Base-by-base conservation (phyloP, 2,329 filamentous ascomycete genomes). In the Penicillium sp. region DNA sequence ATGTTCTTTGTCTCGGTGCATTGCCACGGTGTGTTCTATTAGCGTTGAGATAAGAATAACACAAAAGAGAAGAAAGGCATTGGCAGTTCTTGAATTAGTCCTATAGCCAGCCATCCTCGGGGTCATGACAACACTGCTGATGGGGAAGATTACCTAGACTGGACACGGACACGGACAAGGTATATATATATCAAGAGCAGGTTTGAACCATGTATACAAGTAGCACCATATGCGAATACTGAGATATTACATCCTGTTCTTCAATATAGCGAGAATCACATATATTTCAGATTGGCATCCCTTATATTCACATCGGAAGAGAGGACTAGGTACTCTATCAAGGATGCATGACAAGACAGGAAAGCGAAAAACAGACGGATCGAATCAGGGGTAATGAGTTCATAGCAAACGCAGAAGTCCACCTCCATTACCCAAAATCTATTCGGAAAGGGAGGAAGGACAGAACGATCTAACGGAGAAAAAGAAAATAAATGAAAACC, bases 401-500 rank as follows among this genome's bases (percentile, higher is more conserved):
- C 49, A 53, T 51, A 56, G 31, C 43, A 57, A 49, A 36, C 42
- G 55, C 55, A 57, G 10, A 53, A 48, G 35, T 27, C 55, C 55
- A 53, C 31, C 48, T 35, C 54, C 41, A 23, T 8, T 19, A 31
- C 15, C 53, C 47, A 50, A 50, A 50, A 36, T 55, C 53, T 45
- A 47, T 53, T 45, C 19, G 36, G 33, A 47, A n/a, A 21, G 35
- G 47, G n/a, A n/a, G 27, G 19, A 39, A 53, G 42, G 49, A 48
- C 35, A 53, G 13, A 53, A 57, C 54, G 49, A 57, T 57, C 55
- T 57, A 57, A 57, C 52, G 27, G 23, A 41, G 25, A 41, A 53
- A 57, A 57, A 41, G 38, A 35, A 53, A 53, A 42, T 31, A 57
- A 57, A 53, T 57, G 55, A 57, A 57, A 53, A 38, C 55, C 55